Conservation (phyloP, 129 eudicot species). For the Centella asiatica region DNA sequence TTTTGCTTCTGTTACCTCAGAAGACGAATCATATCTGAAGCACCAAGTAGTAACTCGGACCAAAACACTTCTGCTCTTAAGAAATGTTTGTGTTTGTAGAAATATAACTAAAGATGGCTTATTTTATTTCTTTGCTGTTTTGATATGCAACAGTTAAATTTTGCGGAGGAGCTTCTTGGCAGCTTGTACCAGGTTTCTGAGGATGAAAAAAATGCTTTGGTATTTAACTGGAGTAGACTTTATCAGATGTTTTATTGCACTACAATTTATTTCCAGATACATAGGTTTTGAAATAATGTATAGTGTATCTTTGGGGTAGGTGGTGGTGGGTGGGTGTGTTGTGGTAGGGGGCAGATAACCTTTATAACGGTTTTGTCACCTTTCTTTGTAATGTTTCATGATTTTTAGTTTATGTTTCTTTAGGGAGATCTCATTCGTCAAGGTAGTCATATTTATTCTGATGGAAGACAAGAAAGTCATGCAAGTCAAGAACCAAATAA, state of each 20-base stretch:
- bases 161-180: not conserved
- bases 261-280: not conserved
- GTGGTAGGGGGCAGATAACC: too few species aligned
- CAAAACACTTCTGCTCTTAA: not conserved
- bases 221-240: not conserved
- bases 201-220: not conserved
- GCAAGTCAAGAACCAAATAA: not conserved
- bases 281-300: not conserved
- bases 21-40: conserved; percentile 1
- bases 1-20: conserved; percentile 8
- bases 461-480: not conserved
- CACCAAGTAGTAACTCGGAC: not conserved
- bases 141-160: conserved; percentile 3
- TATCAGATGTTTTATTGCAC: not conserved
- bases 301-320: too few species aligned
- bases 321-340: too few species aligned
- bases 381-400: not conserved
- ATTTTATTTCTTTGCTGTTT: not conserved
- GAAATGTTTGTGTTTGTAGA: not conserved
- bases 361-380: not conserved
- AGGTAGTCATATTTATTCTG: not conserved
- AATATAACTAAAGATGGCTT: not conserved
- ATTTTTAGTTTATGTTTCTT: not conserved
- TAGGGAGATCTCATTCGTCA: not conserved
- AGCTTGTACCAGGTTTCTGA: conserved; percentile 1